A percentile compares a stretch with the other conserved stretches of the same genome.
phyloP scores from a whole-genome alignment of 2,329 filamentous ascomycete genomes.

The Talaromyces marneffei region DNA sequence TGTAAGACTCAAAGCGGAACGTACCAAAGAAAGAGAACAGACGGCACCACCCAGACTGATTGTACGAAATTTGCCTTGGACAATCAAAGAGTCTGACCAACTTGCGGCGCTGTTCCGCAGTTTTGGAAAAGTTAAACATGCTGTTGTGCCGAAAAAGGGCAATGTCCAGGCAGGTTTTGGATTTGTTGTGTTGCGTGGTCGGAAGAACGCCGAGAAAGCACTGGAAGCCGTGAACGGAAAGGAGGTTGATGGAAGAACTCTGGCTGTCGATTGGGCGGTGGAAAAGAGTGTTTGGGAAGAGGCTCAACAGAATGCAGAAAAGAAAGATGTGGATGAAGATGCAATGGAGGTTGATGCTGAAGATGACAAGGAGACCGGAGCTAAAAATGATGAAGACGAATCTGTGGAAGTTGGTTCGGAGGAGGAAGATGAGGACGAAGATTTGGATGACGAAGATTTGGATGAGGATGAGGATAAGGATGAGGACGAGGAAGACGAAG shows the following conservation, averaged over 20 bases:
- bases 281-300: constrained; percentile 82
- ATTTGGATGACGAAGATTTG: constrained; percentile 38
- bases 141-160: constrained; percentile 73
- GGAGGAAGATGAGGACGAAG: constrained; percentile 39
- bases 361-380: constrained; percentile 34
- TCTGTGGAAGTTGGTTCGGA: constrained; percentile 34
- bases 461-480: constrained; percentile 41
- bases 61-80: constrained; percentile 93
- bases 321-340: constrained; percentile 23
- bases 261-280: constrained; percentile 96
- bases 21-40: constrained; percentile 55
- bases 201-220: constrained; percentile 86
- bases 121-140: constrained; percentile 86
- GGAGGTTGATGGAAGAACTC: constrained; percentile 74
- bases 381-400: constrained; percentile 39
- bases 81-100: constrained; percentile 79
- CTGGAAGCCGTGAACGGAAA: constrained; percentile 82
- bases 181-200: constrained; percentile 81
- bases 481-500: constrained; percentile 41
- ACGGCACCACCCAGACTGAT: constrained; percentile 69
- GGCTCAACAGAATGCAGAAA: constrained; percentile 30
- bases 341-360: constrained; percentile 5
- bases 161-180: constrained; percentile 76
- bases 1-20: constrained; percentile 35
- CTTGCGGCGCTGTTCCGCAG: constrained; percentile 72